Conservation (phyloP, 371 early-diverging fungal species). For the Mortierella sp. region DNA sequence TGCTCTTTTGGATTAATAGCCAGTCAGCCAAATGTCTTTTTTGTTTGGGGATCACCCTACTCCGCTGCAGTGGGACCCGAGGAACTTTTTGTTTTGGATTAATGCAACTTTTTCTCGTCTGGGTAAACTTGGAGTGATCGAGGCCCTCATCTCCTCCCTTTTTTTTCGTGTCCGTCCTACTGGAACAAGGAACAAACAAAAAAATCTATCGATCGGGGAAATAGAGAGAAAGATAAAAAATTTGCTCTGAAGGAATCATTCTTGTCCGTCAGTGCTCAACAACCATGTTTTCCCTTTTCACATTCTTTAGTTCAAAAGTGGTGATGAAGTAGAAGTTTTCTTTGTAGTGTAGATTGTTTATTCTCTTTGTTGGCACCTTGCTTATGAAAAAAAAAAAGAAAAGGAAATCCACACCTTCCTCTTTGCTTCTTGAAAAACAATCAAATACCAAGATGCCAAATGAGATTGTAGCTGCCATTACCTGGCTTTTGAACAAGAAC, state of each 20-base stretch:
- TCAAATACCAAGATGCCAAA: background rate
- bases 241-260: background rate
- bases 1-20: slow-evolving; percentile 1
- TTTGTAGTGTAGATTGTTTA: background rate
- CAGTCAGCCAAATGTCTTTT: background rate
- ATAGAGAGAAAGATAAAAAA: background rate
- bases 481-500: background rate
- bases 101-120: background rate
- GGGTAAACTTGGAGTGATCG: background rate
- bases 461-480: no score
- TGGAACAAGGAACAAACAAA: background rate
- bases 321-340: no score
- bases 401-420: background rate
- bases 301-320: no score
- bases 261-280: background rate
- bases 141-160: background rate
- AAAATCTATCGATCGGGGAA: background rate
- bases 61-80: background rate
- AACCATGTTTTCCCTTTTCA: background rate
- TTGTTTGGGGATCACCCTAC: background rate
- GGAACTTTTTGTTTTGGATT: background rate
- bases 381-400: background rate
- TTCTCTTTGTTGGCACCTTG: background rate
- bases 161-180: background rate
- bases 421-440: background rate